phyloP scores from a whole-genome alignment of 768 basidiomycete species.

The Mrakia blollopis region DNA sequence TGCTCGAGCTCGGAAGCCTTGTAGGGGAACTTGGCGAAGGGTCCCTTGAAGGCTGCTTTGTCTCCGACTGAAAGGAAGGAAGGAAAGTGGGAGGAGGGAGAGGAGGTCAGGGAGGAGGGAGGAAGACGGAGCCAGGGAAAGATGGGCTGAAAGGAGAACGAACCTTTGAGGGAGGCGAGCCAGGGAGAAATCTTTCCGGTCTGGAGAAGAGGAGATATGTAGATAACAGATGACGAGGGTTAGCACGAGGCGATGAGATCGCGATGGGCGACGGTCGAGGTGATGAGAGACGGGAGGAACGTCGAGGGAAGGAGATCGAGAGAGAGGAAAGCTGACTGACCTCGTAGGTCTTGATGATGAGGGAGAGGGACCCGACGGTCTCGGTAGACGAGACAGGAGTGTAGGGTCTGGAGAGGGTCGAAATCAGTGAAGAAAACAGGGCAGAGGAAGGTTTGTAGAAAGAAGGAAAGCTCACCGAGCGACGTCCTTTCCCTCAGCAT shows the following conservation, averaged over 20 bases:
- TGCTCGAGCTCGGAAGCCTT: conserved; percentile 46
- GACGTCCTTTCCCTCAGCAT: conserved; percentile 73
- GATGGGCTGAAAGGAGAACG: neutral
- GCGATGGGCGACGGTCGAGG: neutral
- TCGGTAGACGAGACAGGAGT: conserved; percentile 82
- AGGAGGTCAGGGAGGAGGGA: neutral
- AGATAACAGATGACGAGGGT: neutral
- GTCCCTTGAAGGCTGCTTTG: conserved; percentile 71
- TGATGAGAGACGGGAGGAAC: neutral
- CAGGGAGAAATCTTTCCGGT: conserved; percentile 76
- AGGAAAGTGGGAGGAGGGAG: neutral
- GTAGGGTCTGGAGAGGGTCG: conserved; percentile 55
- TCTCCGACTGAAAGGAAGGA: conserved; percentile 55
- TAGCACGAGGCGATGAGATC: neutral
- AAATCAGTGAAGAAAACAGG: neutral
- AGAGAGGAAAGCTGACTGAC: conserved; percentile 20
- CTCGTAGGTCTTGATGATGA: conserved; percentile 71
- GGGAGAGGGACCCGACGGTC: conserved; percentile 63
- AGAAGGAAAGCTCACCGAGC: conserved; percentile 40
- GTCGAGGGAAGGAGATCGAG: conserved; percentile 34
- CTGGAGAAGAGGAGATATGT: conserved; percentile 43
- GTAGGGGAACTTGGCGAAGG: conserved; percentile 83
- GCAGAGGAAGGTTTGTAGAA: neutral
- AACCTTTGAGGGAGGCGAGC: conserved; percentile 71
- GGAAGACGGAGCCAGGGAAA: neutral